Percentiles rank a stretch among this genome's conserved stretches.
Conservation (phyloP, 2,329 filamentous ascomycete genomes). For the Pyrenophora seminiperda region DNA sequence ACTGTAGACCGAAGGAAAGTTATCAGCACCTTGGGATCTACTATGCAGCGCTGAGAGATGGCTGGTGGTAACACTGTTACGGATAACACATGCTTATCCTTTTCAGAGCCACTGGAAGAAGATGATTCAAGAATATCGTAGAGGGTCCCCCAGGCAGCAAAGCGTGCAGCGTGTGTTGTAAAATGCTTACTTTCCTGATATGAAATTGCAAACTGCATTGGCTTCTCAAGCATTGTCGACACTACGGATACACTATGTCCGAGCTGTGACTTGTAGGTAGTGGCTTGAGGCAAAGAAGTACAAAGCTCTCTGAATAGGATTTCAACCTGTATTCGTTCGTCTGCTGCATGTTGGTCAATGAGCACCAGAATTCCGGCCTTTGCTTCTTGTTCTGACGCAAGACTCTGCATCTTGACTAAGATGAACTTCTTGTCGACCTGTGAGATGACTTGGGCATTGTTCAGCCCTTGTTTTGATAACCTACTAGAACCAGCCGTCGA, state of each 20-base stretch:
- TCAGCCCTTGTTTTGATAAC: conserved; percentile 62
- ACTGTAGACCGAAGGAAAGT: conserved; percentile 76
- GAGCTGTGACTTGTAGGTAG: conserved; percentile 38
- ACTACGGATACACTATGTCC: conserved; percentile 38
- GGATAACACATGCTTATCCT: conserved; percentile 43
- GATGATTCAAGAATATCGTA: conserved; percentile 57
- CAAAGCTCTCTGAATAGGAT: conserved; percentile 66
- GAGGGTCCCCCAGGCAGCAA: conserved; percentile 75
- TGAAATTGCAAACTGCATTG: conserved; percentile 69
- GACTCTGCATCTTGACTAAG: conserved; percentile 62
- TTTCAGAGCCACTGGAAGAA: conserved; percentile 4
- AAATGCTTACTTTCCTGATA: conserved; percentile 66
- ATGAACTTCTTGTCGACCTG: conserved; percentile 95
- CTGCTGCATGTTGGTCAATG: conserved; percentile 92
- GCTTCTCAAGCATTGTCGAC: conserved; percentile 51
- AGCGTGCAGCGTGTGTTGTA: conserved; percentile 58
- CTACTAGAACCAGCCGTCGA: conserved; percentile 26
- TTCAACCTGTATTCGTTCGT: conserved; percentile 85
- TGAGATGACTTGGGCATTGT: conserved; percentile 67
- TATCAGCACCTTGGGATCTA: conserved; percentile 73
- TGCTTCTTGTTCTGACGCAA: neutral
- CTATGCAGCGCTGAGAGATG: conserved; percentile 76
- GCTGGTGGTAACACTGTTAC: conserved; percentile 69
- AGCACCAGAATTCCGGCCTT: conserved; percentile 64
- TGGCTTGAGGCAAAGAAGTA: conserved; percentile 19